Evolutionary conservation across 2,329 filamentous ascomycete species (phyloP), one percentile per base, ranked within the genome.

Genomic region (Xylariaceae sp.): DNA sequence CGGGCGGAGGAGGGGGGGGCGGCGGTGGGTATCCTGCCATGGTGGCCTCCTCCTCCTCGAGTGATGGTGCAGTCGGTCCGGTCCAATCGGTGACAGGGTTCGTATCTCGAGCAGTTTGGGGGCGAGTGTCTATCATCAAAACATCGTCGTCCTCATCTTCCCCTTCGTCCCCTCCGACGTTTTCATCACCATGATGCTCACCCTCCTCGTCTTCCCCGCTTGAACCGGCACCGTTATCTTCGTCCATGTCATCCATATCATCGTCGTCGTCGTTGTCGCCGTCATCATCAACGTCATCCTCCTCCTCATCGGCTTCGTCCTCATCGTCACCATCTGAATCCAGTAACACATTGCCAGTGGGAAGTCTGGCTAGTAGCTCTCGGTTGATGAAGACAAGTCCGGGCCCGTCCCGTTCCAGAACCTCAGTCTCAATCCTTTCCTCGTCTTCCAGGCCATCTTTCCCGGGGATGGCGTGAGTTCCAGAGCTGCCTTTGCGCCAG

Each of bases 401-500:
- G n/a, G n/a, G n/a, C n/a, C n/a, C n/a, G n/a, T n/a, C n/a, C n/a
- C n/a, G n/a, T n/a, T n/a, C n/a, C n/a, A n/a, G n/a, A n/a, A n/a
- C n/a, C 13, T 60, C 62, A 29, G 61, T 56, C 5, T 85, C 80
- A 30, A 83, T 71, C 31, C 69, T 68, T 48, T 85, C 80, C 52
- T 94, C 86, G 54, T 94, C 88, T 57, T 92, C 84, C 16, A 94
- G 81, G 8, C 87, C 87, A 49, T 82, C 76, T 57, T 80, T 76
- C 11, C 86, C 88, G 46, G 92, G 81, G 46, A 78, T 74, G 14
- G 80, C 83, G 59, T 97, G 90, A 31, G 74, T 82, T 5, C 84
- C 92, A 40, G 78, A 75, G 57, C 92, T 97, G 5, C 92, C 92
- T 49, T 83, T 78, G 21, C 81, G 78, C 92, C 92, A 98, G 2